Conservation (phyloP, 2,329 filamentous ascomycete genomes). For the Davidsoniella virescens region DNA sequence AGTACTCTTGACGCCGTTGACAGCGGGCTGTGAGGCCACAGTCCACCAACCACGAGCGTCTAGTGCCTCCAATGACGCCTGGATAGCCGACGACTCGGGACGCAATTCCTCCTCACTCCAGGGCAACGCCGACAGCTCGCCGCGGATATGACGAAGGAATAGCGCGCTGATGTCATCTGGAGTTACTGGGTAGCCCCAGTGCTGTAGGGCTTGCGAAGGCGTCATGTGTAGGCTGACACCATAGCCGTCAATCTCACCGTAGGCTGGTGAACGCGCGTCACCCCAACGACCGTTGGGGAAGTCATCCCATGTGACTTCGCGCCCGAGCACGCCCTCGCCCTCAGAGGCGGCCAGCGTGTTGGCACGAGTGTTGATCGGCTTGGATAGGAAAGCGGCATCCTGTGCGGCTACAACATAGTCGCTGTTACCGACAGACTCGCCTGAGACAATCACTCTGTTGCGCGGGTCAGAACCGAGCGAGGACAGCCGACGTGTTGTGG, state of each 20-base stretch:
- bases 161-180: constrained; percentile 58
- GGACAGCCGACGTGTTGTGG: constrained; percentile 46
- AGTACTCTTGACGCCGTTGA: constrained; percentile 66
- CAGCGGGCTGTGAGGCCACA: constrained; percentile 83
- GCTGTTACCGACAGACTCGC: constrained; percentile 39
- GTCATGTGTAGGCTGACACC: constrained; percentile 89
- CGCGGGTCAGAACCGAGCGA: constrained; percentile 71
- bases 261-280: constrained; percentile 80
- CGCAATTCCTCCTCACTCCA: constrained; percentile 87
- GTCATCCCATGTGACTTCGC: constrained; percentile 97
- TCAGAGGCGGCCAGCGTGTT: constrained; percentile 89
- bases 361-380: constrained; percentile 58
- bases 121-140: constrained; percentile 65
- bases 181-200: constrained; percentile 70
- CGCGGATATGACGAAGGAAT: constrained; percentile 67
- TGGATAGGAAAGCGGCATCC: constrained; percentile 61
- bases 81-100: constrained; percentile 71
- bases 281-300: constrained; percentile 95
- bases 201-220: constrained; percentile 60
- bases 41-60: constrained; percentile 89
- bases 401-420: constrained; percentile 57
- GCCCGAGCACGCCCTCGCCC: constrained; percentile 72
- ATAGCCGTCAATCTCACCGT: constrained; percentile 95
- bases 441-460: constrained; percentile 72
- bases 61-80: constrained; percentile 54